These are phyloP conservation scores for Daldinia grandis DNA, from an alignment of 495 filamentous ascomycete species.

Conservation along the genomic window DNA sequence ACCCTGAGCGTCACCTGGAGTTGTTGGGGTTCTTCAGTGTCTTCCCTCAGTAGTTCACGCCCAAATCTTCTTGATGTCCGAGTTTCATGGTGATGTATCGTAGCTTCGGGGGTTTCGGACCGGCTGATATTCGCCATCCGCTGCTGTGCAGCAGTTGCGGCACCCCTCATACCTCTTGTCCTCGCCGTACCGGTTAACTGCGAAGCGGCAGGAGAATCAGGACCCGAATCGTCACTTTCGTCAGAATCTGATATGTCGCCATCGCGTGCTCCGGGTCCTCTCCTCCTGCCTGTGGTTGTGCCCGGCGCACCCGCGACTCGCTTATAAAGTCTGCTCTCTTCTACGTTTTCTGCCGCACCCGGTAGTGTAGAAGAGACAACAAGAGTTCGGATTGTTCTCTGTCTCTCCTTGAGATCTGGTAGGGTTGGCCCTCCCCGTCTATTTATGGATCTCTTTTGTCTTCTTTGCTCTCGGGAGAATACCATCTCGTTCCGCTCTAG, in stretches of 20 bases:
- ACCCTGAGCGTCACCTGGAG: slow-evolving; percentile 79
- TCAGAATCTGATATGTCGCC: slow-evolving; percentile 88
- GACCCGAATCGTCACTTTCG: slow-evolving; percentile 84
- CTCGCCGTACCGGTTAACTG: slow-evolving; percentile 80
- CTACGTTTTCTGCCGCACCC: slow-evolving; percentile 78
- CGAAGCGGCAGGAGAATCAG: slow-evolving; percentile 84
- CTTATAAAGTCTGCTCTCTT: slow-evolving; percentile 88
- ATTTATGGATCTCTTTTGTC: slow-evolving; percentile 95
- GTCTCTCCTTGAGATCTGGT: slow-evolving; percentile 94
- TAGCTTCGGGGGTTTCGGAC: slow-evolving; percentile 86
- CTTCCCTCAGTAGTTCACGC: slow-evolving; percentile 69
- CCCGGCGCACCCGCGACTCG: slow-evolving; percentile 57
- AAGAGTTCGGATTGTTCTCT: slow-evolving; percentile 87
- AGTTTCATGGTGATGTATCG: slow-evolving; percentile 74
- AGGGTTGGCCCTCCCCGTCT: slow-evolving; percentile 92
- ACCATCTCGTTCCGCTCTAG: slow-evolving; percentile 91
- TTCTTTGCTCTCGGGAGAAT: slow-evolving; percentile 88
- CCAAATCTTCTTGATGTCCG: slow-evolving; percentile 68
- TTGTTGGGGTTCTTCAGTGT: slow-evolving; percentile 71
- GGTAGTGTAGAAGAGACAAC: slow-evolving; percentile 91
- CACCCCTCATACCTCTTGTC: slow-evolving; percentile 86
- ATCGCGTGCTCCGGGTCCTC: slow-evolving; percentile 63
- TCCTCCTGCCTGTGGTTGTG: slow-evolving; percentile 61
- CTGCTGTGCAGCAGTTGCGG: slow-evolving; percentile 81
- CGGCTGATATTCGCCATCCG: slow-evolving; percentile 79